phyloP scores from a whole-genome alignment of 2,329 filamentous ascomycete species.

The Microdochium nivale region DNA sequence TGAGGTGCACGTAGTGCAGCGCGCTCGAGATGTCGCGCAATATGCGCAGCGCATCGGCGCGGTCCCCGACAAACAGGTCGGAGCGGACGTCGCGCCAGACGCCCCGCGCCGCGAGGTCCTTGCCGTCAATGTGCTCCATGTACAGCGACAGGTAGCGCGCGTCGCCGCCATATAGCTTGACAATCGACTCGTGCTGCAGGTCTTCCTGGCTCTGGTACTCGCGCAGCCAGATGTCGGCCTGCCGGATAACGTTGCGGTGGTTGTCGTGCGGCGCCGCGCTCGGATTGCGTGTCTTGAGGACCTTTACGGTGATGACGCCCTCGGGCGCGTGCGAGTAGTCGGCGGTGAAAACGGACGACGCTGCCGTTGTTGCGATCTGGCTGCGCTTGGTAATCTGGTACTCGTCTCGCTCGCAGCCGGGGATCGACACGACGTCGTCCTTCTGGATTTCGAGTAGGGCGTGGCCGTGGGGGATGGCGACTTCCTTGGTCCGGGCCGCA shows the following conservation, averaged over 20 bases:
- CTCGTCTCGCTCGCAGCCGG: constrained; percentile 40
- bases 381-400: constrained; percentile 48
- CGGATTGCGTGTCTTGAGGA: constrained; percentile 43
- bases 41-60: constrained; percentile 41
- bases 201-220: constrained; percentile 48
- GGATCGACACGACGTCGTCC: constrained; percentile 39
- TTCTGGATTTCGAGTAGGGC: constrained; percentile 41
- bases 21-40: constrained; percentile 45
- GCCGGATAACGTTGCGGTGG: constrained; percentile 47
- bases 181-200: constrained; percentile 48
- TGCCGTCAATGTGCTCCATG: constrained; percentile 52
- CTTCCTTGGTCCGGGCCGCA: constrained; percentile 35
- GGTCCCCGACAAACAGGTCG: constrained; percentile 41
- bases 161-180: constrained; percentile 49
- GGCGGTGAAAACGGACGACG: constrained; percentile 48
- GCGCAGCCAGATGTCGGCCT: constrained; percentile 51
- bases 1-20: constrained; percentile 46
- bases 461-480: constrained; percentile 36
- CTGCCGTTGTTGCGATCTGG: constrained; percentile 44
- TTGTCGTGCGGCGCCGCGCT: constrained; percentile 34
- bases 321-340: constrained; percentile 43
- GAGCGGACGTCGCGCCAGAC: constrained; percentile 38
- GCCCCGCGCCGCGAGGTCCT: constrained; percentile 39
- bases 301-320: constrained; percentile 50
- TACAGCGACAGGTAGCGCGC: constrained; percentile 51